These are phyloP conservation scores for Talaromyces borbonicus DNA, from an alignment of 495 filamentous ascomycete genomes.

Conservation along the genomic window DNA sequence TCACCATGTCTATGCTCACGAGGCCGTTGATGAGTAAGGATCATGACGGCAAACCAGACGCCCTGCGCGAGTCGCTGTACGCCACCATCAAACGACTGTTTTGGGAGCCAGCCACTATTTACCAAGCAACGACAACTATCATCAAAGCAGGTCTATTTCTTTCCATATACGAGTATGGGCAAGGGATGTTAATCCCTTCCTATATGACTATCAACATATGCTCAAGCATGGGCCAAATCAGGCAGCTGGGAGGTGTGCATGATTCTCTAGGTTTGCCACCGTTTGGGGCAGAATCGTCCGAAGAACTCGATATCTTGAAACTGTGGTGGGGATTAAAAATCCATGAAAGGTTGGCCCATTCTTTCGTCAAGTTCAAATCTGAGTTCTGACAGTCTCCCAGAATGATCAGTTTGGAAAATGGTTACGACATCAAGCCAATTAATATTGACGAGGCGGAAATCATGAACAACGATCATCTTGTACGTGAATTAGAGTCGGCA, in stretches of 20 bases:
- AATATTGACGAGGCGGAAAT: neutral
- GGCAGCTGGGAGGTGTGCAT: neutral
- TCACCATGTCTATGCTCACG: constrained; percentile 3
- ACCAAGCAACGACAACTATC: neutral
- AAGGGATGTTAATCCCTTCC: constrained; percentile 2
- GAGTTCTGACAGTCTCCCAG: neutral
- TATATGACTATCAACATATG: constrained; percentile 1
- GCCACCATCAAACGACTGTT: neutral
- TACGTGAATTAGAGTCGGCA: neutral
- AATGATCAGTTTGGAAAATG: constrained; percentile 6
- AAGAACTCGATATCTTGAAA: neutral
- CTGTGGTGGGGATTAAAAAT: constrained; percentile 3
- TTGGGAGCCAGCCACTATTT: neutral
- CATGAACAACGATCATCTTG: neutral
- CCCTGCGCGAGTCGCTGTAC: neutral
- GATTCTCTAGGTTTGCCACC: neutral
- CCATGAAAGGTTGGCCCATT: constrained; percentile 2
- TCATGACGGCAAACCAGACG: neutral
- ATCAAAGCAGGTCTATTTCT: constrained; percentile 2
- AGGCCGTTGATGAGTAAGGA: neutral
- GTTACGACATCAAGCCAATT: constrained; percentile 1
- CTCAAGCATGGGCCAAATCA: constrained; percentile 3
- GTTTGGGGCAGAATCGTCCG: neutral
- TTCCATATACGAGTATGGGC: constrained; percentile 6
- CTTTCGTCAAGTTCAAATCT: neutral